A percentile compares a stretch with the other conserved stretches of the same genome.
Evolutionary conservation across 1,284 basidiomycete genomes (phyloP).

Genomic region (Taiwanofungus camphoratus): DNA sequence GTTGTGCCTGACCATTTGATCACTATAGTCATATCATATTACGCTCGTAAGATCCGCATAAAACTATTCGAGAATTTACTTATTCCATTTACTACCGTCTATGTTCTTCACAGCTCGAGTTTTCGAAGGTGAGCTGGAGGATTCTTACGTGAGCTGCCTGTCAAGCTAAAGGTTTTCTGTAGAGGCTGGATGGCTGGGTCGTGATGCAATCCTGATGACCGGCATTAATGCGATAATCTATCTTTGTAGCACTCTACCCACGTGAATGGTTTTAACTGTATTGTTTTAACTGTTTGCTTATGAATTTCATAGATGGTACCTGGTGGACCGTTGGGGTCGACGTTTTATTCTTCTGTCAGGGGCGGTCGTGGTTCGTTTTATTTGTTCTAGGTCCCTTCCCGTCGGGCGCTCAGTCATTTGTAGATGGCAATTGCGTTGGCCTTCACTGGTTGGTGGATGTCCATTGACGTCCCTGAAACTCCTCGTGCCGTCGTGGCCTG

Average conservation of each 20-base stretch:
- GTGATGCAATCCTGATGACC: slow-evolving; percentile 95
- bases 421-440: slow-evolving; percentile 77
- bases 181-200: slow-evolving; percentile 98
- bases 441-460: slow-evolving; percentile 91
- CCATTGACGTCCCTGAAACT: slow-evolving; percentile 81
- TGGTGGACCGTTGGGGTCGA: slow-evolving; percentile 91
- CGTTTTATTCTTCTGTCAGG: slow-evolving; percentile 89
- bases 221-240: slow-evolving; percentile 93
- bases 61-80: slow-evolving; percentile 8
- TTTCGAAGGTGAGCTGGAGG: slow-evolving; percentile 66
- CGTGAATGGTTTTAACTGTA: slow-evolving; percentile 48
- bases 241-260: slow-evolving; percentile 75
- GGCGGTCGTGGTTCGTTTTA: slow-evolving; percentile 71
- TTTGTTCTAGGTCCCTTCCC: not conserved
- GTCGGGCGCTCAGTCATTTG: not conserved
- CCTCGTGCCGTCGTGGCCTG: slow-evolving; percentile 88
- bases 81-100: too few species aligned
- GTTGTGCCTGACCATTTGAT: slow-evolving; percentile 5
- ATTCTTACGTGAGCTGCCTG: too few species aligned
- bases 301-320: slow-evolving; percentile 72
- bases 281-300: slow-evolving; percentile 5
- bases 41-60: slow-evolving; percentile 64
- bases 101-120: slow-evolving; percentile 58
- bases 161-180: slow-evolving; percentile 17
- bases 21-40: slow-evolving; percentile 83